Evolutionary conservation across 2,329 filamentous ascomycete genomes (phyloP).

Genomic region (Paecilomyces fulvus): DNA sequence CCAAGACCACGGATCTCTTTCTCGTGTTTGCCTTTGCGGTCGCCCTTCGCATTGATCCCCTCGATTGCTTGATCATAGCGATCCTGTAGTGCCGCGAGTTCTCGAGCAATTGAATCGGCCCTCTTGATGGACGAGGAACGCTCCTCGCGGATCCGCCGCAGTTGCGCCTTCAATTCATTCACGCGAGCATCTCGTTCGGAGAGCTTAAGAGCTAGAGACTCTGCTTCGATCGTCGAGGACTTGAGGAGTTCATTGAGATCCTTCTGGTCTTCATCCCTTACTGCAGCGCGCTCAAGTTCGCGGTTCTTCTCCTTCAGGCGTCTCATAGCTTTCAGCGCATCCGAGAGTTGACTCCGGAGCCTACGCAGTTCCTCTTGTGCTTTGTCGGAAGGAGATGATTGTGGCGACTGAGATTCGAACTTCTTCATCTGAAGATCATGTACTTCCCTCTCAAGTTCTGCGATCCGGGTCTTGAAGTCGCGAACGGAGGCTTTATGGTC

Average conservation of each 20-base stretch:
- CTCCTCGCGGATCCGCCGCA: slow-evolving; percentile 52
- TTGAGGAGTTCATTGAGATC: slow-evolving; percentile 40
- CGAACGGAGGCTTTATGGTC: slow-evolving; percentile 56
- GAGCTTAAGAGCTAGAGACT: slow-evolving; percentile 65
- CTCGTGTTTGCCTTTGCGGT: slow-evolving; percentile 40
- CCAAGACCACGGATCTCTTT: slow-evolving; percentile 71
- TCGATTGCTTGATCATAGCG: slow-evolving; percentile 56
- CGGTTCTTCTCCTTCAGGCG: slow-evolving; percentile 46
- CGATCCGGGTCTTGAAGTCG: slow-evolving; percentile 55
- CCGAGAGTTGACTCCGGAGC: slow-evolving; percentile 53
- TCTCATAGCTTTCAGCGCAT: slow-evolving; percentile 51
- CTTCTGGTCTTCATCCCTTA: slow-evolving; percentile 34
- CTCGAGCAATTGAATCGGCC: slow-evolving; percentile 30
- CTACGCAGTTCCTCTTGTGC: slow-evolving; percentile 47
- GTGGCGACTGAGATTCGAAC: slow-evolving; percentile 44
- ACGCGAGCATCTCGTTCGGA: slow-evolving; percentile 60
- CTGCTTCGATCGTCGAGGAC: slow-evolving; percentile 42
- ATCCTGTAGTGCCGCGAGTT: slow-evolving; percentile 43
- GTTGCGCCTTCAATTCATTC: slow-evolving; percentile 47
- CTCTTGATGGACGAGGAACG: slow-evolving; percentile 33
- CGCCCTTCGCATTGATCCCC: slow-evolving; percentile 31
- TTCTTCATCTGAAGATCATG: slow-evolving; percentile 52
- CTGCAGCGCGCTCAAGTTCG: slow-evolving; percentile 43
- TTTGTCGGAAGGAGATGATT: slow-evolving; percentile 41
- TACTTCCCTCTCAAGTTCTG: slow-evolving; percentile 58